Evolutionary conservation across 441 rosid species (phyloP), one percentile per base, ranked within the genome.

Genomic region (Corymbia citriodora): DNA sequence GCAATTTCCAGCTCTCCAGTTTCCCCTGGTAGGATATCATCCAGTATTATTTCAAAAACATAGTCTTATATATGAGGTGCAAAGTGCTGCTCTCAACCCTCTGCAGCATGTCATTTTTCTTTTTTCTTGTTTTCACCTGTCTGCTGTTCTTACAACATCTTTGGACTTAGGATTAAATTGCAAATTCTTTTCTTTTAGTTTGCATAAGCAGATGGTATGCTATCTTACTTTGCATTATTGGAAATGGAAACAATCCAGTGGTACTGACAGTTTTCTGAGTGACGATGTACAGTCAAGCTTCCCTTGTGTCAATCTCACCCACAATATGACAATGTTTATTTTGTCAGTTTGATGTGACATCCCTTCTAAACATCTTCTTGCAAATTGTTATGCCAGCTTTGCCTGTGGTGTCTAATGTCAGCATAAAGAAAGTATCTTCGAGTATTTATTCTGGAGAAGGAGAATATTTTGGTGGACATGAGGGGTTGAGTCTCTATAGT

Each of bases 381-480:
- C 50, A 36, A 89, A 85, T 90, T 90, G 36, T 88, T 94, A 19
- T 92, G 89, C 95, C 99, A 98, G 99, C 97, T 89, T 94, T 88
- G 92, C 99, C 99, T 27, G 90, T 92, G 72, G 99, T 97, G 91
- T 94, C 95, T 68, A 92, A 95, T 92, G 97, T 98, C 92, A 92
- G 89, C 89, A 96, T 95, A 90, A 94, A 95, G 95, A 94, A 97
- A 93, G 91, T 96, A 81, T 94, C 96, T 89, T 91, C 90, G 88
- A 94, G 96, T 83, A 91, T 93, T 57, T 98, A 96, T 94, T 93
- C 94, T 92, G 99, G 99, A 63, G 98, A 95, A 93, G 99, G 99
- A 90, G 95, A 96, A 91, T 98, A 97, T 91, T 98, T 96, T 94
- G 99, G 99, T 92, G 99, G 99, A 90, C 93, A 95, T 65, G 99